Percentiles rank a stretch among this genome's conserved stretches.
These are phyloP conservation scores for Glebionis coronaria DNA, from an alignment of 129 eudicot species.

Conservation along the genomic window DNA sequence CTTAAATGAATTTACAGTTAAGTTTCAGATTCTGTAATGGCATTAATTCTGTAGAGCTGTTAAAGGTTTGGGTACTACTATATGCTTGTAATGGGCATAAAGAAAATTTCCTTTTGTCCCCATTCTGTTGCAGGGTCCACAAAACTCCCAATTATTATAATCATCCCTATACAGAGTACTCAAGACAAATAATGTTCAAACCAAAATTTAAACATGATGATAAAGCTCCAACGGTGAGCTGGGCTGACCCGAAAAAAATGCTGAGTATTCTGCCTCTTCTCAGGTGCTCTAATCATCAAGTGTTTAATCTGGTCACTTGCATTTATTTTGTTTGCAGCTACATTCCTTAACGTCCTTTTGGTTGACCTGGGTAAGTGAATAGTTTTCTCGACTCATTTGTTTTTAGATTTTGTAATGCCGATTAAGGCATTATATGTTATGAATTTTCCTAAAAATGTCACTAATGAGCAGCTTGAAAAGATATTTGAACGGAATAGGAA, in stretches of 20 bases:
- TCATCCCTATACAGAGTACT: conserved; percentile 94
- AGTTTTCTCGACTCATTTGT: not conserved
- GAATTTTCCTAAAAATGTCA: conserved; percentile 78
- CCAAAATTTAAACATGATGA: conserved; percentile 84
- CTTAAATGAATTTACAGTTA: no score
- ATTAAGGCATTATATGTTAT: conserved; percentile 94
- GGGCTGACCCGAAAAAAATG: conserved; percentile 98
- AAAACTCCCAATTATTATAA: conserved; percentile 91
- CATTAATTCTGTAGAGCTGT: conserved; percentile 61
- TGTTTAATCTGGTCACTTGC: no score
- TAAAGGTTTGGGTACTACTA: conserved; percentile 52
- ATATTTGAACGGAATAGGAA: conserved; percentile 85
- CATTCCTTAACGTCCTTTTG: no score
- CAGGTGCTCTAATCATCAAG: conserved; percentile 44
- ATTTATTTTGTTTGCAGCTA: no score
- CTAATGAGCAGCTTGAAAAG: conserved; percentile 69
- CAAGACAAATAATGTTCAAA: conserved; percentile 80
- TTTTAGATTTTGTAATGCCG: conserved; percentile 27
- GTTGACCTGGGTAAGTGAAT: no score
- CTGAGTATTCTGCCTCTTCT: conserved; percentile 69
- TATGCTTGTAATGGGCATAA: not conserved
- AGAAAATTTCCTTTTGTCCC: not conserved
- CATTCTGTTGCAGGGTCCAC: conserved; percentile 67
- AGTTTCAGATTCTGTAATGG: no score
- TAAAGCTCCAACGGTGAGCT: conserved; percentile 91